phyloP scores from a whole-genome alignment of 805 yeast genomes.

The Wickerhamia fluorescens region DNA sequence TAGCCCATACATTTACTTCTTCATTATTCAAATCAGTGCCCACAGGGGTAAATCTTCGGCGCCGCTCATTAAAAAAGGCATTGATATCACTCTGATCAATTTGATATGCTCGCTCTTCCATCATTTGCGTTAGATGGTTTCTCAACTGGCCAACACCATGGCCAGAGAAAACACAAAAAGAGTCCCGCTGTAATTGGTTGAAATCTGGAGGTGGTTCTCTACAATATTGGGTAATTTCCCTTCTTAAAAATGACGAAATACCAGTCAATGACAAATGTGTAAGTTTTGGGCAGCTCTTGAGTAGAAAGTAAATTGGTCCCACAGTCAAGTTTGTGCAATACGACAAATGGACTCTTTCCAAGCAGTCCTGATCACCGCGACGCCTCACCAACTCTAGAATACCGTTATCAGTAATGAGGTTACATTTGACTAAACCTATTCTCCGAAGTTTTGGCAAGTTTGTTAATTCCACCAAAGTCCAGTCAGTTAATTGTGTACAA shows the following conservation, averaged over 20 bases:
- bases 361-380: constrained; percentile 67
- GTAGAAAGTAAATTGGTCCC: constrained; percentile 66
- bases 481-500: constrained; percentile 82
- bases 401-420: constrained; percentile 81
- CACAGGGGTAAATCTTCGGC: constrained; percentile 17
- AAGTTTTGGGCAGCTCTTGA: constrained; percentile 75
- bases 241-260: constrained; percentile 77
- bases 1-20: constrained; percentile 18
- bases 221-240: constrained; percentile 80
- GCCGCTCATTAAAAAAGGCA: constrained; percentile 21
- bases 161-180: constrained; percentile 92
- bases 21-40: constrained; percentile 16
- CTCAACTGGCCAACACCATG: constrained; percentile 76
- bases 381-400: constrained; percentile 58
- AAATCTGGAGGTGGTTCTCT: constrained; percentile 92
- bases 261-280: constrained; percentile 93
- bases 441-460: constrained; percentile 74
- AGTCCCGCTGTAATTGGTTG: constrained; percentile 72
- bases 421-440: constrained; percentile 90
- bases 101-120: constrained; percentile 29
- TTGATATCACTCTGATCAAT: constrained; percentile 28
- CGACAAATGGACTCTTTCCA: constrained; percentile 89
- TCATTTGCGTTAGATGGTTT: constrained; percentile 49
- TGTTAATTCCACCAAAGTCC: constrained; percentile 69
- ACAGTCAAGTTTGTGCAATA: constrained; percentile 79